phyloP scores from a whole-genome alignment of 306 rosid genomes.

The Lithocarpus polystachyus region DNA sequence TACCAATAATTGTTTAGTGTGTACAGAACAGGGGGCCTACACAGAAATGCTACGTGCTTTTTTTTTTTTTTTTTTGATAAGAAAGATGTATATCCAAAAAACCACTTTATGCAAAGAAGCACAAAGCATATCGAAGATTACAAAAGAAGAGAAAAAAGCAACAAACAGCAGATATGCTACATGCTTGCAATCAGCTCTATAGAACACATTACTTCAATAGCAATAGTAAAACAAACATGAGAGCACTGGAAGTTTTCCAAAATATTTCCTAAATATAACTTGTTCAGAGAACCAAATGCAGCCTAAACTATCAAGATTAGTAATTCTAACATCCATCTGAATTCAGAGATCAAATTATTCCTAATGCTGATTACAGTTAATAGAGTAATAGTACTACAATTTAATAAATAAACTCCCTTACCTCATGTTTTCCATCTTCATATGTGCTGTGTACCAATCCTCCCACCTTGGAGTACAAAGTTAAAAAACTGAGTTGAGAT shows the following conservation, averaged over 20 bases:
- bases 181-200: background rate
- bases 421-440: constrained; percentile 54
- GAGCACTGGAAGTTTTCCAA: background rate
- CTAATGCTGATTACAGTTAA: background rate
- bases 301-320: background rate
- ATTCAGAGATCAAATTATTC: background rate
- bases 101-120: too few relatives aligned
- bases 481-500: constrained; percentile 16
- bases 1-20: background rate
- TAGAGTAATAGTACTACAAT: background rate
- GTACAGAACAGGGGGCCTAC: background rate
- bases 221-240: constrained; percentile 12
- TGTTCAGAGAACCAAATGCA: constrained; percentile 3
- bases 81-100: too few relatives aligned
- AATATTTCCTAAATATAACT: background rate
- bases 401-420: constrained; percentile 27
- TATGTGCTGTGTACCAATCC: constrained; percentile 35
- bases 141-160: background rate
- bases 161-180: background rate
- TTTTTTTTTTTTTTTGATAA: too few relatives aligned
- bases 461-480: constrained; percentile 40
- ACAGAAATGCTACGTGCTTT: background rate
- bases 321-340: background rate
- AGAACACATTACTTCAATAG: background rate
- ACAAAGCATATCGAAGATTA: too few relatives aligned